Evolutionary conservation across 208 protist species (phyloP).

Genomic region (Vickermania spadyakhi): DNA sequence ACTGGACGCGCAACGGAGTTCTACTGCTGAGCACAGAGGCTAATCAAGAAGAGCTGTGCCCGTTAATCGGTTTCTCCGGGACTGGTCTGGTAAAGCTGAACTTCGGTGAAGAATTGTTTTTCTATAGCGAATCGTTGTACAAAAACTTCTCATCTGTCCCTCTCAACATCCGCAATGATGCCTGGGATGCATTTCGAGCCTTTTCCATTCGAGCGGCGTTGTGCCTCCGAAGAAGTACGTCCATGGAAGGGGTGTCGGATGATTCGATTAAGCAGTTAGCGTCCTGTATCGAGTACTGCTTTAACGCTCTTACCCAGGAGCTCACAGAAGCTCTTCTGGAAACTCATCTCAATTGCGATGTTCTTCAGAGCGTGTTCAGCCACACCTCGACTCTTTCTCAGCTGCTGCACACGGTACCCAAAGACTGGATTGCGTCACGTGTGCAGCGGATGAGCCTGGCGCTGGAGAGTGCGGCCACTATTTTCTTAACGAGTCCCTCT

Average conservation of each 20-base stretch:
- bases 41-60: conserved; percentile 20
- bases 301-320: conserved; percentile 21
- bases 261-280: conserved; percentile 6
- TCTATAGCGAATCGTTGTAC: conserved; percentile 9
- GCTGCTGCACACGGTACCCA: conserved; percentile 12
- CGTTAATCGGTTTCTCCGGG: conserved; percentile 73
- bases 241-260: conserved; percentile 2
- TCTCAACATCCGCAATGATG: conserved; percentile 11
- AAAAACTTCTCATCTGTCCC: not conserved
- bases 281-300: conserved; percentile 24
- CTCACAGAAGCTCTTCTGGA: conserved; percentile 4
- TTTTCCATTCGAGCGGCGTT: conserved; percentile 64
- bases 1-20: conserved; percentile 82
- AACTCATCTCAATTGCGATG: not conserved
- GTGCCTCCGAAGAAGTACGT: conserved; percentile 4
- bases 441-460: conserved; percentile 6
- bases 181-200: conserved; percentile 71
- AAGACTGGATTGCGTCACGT: conserved; percentile 7
- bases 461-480: conserved; percentile 13
- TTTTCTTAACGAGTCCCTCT: conserved; percentile 7
- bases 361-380: conserved; percentile 4
- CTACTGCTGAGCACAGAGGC: conserved; percentile 25
- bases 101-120: conserved; percentile 69
- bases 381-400: conserved; percentile 16
- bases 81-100: conserved; percentile 68